Evolutionary conservation across 192 early-diverging fungal genomes (phyloP), one percentile per base, ranked within the genome.

Genomic region (Spinellus fusiger): DNA sequence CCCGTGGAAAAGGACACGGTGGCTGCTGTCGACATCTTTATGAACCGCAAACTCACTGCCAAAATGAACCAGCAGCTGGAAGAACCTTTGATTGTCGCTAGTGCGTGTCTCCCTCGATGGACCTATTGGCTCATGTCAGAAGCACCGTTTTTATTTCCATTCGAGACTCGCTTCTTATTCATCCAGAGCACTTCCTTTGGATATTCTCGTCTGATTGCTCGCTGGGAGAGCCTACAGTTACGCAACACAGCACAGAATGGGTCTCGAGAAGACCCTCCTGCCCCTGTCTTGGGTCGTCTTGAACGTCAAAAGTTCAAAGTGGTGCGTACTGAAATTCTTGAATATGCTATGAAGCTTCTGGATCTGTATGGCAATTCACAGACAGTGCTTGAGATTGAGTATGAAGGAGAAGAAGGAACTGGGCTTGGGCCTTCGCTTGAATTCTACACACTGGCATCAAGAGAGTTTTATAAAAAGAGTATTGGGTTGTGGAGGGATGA

Each of bases 251-350:
- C 37, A 0, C 65, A 68, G 18, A 49, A 63, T 20, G 71, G 75
- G 8, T 56, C 66, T 25, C 59, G 71, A 18, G 73, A 77, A 27
- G 65, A 70, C 5, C 54, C 62, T 1, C 54, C 34, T 25, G 23
- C 34, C 9, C 75, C 75, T 12, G 70, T 80, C 29, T 61, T 93
- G 54, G 90, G 87, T 2, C 77, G 89, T 0, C 76, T 92, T 31
- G 85, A 90, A 56, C 79, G 91, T 6, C 89, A 93, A 71, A 98
- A 98, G 63, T 91, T 96, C n/a, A 81, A 91, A 0, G 88, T 98
- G 16, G 77, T 84, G 1, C 78, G 95, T 28, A 68, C 71, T 9
- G 75, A 84, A n/a, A 80, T 96, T 32, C 69, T 98, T 1, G 90
- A 92, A 47, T 87, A 84, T 2, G 88, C 93, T 62, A 75, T 89